Conservation (phyloP, 148 eudicot genomes). For the Fagopyrum homotropicum region DNA sequence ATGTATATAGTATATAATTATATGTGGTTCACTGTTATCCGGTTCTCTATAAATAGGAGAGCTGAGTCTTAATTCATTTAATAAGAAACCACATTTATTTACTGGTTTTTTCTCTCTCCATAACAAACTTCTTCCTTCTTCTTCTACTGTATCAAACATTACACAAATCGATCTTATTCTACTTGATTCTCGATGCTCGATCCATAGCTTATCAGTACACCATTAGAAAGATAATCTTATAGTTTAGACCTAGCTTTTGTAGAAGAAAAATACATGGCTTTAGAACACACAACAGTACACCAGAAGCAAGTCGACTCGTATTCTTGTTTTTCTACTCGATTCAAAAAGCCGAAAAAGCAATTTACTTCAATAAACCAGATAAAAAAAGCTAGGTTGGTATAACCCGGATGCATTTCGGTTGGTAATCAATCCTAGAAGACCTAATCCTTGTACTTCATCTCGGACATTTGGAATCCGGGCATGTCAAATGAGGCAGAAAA, state of each 20-base stretch:
- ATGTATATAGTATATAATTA: too few relatives aligned
- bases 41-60: too few relatives aligned
- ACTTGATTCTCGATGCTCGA: too few relatives aligned
- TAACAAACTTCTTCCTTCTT: too few relatives aligned
- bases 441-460: constrained; percentile 87
- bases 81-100: too few relatives aligned
- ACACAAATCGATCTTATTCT: too few relatives aligned
- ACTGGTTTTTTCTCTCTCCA: too few relatives aligned
- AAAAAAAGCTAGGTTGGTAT: background rate
- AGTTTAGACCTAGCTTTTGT: background rate
- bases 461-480: constrained; percentile 85
- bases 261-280: background rate
- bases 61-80: too few relatives aligned
- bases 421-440: background rate
- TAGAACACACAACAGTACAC: constrained; percentile 1
- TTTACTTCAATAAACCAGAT: background rate
- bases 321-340: background rate
- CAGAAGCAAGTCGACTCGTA: background rate
- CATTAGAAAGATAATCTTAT: too few relatives aligned
- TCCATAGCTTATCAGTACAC: too few relatives aligned
- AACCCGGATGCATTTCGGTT: background rate
- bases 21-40: too few relatives aligned
- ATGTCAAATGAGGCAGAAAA: constrained; percentile 80
- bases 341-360: background rate
- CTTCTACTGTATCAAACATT: too few relatives aligned